Conservation (phyloP, 345 rosid species). For the Diplotaxis tenuifolia region DNA sequence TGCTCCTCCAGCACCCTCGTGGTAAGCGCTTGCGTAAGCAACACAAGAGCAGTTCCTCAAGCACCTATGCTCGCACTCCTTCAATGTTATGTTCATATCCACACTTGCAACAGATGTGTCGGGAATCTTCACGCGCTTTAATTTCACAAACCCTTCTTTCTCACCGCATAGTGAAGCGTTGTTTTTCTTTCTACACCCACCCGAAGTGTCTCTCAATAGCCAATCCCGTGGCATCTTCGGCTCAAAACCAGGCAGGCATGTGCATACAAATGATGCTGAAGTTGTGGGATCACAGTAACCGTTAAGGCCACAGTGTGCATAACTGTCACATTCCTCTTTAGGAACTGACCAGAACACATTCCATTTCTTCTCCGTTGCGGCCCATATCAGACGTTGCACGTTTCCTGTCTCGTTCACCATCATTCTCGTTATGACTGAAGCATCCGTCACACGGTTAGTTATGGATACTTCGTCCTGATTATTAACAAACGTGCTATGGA, state of each 20-base stretch:
- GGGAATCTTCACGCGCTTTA: slow-evolving; percentile 48
- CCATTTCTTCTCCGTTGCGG: slow-evolving; percentile 43
- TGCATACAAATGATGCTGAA: slow-evolving; percentile 43
- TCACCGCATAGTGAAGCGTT: slow-evolving; percentile 22
- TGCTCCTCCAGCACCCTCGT: slow-evolving; percentile 31
- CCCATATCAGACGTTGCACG: slow-evolving; percentile 50
- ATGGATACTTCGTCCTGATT: slow-evolving; percentile 37
- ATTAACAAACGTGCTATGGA: slow-evolving; percentile 29
- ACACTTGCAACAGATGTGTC: slow-evolving; percentile 42
- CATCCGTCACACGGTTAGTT: slow-evolving; percentile 28
- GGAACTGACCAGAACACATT: slow-evolving; percentile 45
- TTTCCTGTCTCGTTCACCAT: slow-evolving; percentile 49
- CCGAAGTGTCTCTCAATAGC: slow-evolving; percentile 48
- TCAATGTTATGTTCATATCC: slow-evolving; percentile 44
- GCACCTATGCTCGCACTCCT: slow-evolving; percentile 44
- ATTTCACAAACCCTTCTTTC: slow-evolving; percentile 55
- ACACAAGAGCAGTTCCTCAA: slow-evolving; percentile 52
- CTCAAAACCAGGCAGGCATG: slow-evolving; percentile 63
- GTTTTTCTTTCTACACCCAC: slow-evolving; percentile 50
- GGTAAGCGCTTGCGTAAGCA: slow-evolving; percentile 51
- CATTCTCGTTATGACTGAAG: slow-evolving; percentile 50
- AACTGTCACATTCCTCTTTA: slow-evolving; percentile 59
- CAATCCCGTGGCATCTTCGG: slow-evolving; percentile 50
- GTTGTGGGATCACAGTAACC: slow-evolving; percentile 41
- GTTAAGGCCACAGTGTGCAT: slow-evolving; percentile 54